These are phyloP conservation scores for Fusarium sp. DNA, from an alignment of 2,329 filamentous ascomycete genomes.

Conservation along the genomic window DNA sequence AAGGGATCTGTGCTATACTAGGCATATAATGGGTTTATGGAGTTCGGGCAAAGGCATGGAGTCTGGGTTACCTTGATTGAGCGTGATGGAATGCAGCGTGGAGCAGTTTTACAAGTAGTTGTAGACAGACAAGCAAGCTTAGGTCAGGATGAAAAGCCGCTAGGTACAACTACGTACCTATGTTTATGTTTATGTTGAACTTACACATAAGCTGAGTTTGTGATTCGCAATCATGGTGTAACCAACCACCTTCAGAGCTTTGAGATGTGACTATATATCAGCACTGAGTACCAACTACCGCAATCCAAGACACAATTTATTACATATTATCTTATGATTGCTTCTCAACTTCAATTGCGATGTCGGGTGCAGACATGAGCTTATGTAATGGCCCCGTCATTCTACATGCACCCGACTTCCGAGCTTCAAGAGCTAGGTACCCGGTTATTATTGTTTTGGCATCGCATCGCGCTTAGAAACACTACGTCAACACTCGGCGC, in stretches of 20 bases:
- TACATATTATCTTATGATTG: conserved; percentile 2
- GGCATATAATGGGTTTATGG: conserved; percentile 33
- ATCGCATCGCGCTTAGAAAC: conserved; percentile 28
- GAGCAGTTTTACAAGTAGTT: conserved; percentile 10
- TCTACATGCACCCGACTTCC: conserved; percentile 27
- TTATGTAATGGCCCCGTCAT: conserved; percentile 45
- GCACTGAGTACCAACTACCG: background rate
- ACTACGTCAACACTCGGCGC: conserved; percentile 39
- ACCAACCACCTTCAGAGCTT: background rate
- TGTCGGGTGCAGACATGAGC: conserved; percentile 31
- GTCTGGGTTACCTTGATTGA: conserved; percentile 41
- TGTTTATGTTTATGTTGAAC: conserved; percentile 13
- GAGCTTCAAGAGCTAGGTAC: conserved; percentile 32
- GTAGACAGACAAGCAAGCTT: conserved; percentile 7
- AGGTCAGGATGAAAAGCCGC: conserved; percentile 17
- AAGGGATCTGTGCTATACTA: conserved; percentile 7
- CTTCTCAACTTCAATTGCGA: conserved; percentile 18
- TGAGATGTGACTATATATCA: background rate
- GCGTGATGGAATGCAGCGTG: conserved; percentile 18
- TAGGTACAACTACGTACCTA: background rate
- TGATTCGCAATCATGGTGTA: conserved; percentile 12
- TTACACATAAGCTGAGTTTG: conserved; percentile 7
- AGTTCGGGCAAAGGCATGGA: conserved; percentile 45
- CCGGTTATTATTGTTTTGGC: conserved; percentile 28
- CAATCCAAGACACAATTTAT: conserved; percentile 5